Evolutionary conservation across 306 rosid genomes (phyloP).

Genomic region (Sicyos baderoa): DNA sequence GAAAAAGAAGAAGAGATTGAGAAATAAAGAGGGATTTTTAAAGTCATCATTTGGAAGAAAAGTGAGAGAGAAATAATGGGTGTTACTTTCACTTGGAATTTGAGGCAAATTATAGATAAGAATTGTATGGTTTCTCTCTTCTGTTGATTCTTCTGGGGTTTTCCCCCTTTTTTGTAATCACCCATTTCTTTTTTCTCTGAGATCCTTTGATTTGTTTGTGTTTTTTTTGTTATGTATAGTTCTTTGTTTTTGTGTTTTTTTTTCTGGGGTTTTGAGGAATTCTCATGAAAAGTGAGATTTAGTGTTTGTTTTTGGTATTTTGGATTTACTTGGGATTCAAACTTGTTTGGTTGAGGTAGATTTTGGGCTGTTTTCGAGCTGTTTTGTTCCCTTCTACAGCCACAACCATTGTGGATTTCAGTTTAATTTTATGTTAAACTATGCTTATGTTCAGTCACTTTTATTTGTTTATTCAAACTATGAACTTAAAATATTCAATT

Average conservation of each 20-base stretch:
- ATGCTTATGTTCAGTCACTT: not conserved
- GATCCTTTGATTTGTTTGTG: conserved; percentile 6
- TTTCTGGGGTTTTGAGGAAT: conserved; percentile 9
- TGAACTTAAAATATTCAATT: conserved; percentile 12
- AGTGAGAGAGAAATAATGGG: conserved; percentile 19
- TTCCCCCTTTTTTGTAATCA: not conserved
- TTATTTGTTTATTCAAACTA: conserved; percentile 5
- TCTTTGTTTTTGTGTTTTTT: conserved; percentile 1
- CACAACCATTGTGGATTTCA: conserved; percentile 40
- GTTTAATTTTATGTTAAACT: conserved; percentile 23
- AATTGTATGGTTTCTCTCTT: conserved; percentile 28
- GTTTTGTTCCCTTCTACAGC: conserved; percentile 38
- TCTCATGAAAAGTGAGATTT: conserved; percentile 20
- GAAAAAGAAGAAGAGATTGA: conserved; percentile 12
- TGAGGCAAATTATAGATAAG: conserved; percentile 35
- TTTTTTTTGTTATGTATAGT: conserved; percentile 2
- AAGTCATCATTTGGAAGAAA: conserved; percentile 32
- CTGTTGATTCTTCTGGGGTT: conserved; percentile 23
- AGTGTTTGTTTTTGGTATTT: conserved; percentile 15
- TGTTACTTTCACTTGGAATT: conserved; percentile 48
- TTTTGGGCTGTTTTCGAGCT: conserved; percentile 33
- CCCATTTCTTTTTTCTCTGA: not conserved
- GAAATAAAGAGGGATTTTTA: conserved; percentile 15
- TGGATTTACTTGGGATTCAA: conserved; percentile 40
- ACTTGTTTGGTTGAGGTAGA: conserved; percentile 35